These are phyloP conservation scores for Coprinopsis sp. DNA, from an alignment of 768 basidiomycete genomes.

Conservation along the genomic window DNA sequence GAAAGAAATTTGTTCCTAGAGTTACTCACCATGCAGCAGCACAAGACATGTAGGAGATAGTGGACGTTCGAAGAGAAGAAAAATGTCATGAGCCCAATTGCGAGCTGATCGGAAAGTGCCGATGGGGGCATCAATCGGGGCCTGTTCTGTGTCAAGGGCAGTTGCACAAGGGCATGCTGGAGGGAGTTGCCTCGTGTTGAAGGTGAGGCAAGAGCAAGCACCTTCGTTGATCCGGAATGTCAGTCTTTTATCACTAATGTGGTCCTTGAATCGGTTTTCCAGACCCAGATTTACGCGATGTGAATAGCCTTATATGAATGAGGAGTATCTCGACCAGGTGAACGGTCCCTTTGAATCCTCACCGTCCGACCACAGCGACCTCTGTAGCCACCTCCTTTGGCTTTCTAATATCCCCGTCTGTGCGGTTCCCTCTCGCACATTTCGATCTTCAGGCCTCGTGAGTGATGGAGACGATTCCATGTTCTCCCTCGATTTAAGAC, in stretches of 20 bases:
- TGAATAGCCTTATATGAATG: constrained; percentile 7
- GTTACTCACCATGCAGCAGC: constrained; percentile 18
- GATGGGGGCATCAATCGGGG: no score
- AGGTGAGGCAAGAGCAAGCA: constrained; percentile 6
- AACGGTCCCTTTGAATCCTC: constrained; percentile 2
- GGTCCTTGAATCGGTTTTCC: constrained; percentile 3
- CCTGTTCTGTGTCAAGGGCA: neutral
- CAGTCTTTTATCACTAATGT: constrained; percentile 11
- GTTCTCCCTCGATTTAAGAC: constrained; percentile 15
- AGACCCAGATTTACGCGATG: constrained; percentile 19
- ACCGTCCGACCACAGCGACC: constrained; percentile 1
- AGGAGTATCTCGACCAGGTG: constrained; percentile 6
- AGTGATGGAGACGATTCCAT: constrained; percentile 28
- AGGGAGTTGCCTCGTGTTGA: constrained; percentile 9
- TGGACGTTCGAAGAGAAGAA: constrained; percentile 7
- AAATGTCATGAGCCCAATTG: no score
- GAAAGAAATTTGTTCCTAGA: constrained; percentile 6
- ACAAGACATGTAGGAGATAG: no score
- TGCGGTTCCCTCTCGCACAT: constrained; percentile 17
- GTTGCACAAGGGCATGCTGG: neutral
- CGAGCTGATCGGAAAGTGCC: no score
- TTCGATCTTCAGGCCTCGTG: constrained; percentile 34
- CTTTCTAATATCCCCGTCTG: constrained; percentile 30
- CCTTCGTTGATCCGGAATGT: constrained; percentile 11
- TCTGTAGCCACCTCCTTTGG: constrained; percentile 3